Conservation (phyloP, 805 yeast species). For the Suhomyces pyralidae region DNA sequence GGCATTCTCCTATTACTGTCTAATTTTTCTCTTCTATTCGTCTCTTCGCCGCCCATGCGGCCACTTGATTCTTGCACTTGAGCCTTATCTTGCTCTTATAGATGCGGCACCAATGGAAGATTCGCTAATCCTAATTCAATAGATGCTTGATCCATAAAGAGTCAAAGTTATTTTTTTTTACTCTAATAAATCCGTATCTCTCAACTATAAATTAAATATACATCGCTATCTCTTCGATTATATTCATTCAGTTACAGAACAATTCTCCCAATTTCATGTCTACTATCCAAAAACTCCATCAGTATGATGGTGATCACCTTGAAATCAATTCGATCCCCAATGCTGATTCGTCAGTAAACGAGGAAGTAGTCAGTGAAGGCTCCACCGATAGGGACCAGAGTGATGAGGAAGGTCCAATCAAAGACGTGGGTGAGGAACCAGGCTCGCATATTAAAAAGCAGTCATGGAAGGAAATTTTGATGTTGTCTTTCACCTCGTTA, state of each 20-base stretch:
- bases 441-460: conserved; percentile 6
- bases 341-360: neutral
- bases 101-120: neutral
- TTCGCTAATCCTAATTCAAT: neutral
- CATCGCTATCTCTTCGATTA: neutral
- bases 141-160: neutral
- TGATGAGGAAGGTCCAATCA: conserved; percentile 12
- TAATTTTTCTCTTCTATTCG: neutral
- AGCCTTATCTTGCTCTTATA: neutral
- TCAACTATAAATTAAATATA: neutral
- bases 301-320: neutral
- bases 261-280: neutral
- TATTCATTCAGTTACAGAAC: neutral
- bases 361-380: neutral
- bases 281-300: neutral
- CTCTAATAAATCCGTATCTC: neutral
- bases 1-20: neutral
- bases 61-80: neutral
- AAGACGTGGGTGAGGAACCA: conserved; percentile 1
- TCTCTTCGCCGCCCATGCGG: neutral
- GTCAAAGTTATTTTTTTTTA: neutral
- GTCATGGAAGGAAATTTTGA: conserved; percentile 19
- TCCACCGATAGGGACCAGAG: neutral
- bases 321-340: neutral
- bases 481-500: conserved; percentile 43